Percentiles rank a stretch among this genome's conserved stretches.
These are phyloP conservation scores for Vanderwaltozyma yarrowii DNA, from an alignment of 805 yeast genomes.

Conservation along the genomic window DNA sequence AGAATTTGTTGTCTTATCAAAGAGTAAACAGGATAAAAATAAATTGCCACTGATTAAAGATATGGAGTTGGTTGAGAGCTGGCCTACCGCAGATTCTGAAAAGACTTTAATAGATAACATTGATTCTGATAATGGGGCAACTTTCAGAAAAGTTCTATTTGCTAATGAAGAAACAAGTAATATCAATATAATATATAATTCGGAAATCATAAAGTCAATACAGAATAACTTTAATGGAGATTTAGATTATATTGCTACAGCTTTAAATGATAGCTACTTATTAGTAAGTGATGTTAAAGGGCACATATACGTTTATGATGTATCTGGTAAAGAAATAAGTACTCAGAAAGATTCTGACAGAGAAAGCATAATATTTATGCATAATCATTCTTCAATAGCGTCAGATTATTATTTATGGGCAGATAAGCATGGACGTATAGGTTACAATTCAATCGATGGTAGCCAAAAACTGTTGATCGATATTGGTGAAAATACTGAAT, in stretches of 20 bases:
- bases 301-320: not conserved
- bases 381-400: conserved; percentile 7
- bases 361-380: conserved; percentile 8
- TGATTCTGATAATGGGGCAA: not conserved
- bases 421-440: conserved; percentile 11
- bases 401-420: conserved; percentile 11
- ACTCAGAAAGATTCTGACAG: not conserved
- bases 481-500: not conserved
- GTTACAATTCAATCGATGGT: conserved; percentile 3
- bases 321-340: not conserved
- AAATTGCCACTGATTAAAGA: not conserved
- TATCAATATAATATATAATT: not conserved
- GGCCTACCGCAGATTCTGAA: not conserved
- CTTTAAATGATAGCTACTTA: not conserved
- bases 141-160: not conserved
- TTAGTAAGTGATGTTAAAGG: not conserved
- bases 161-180: not conserved
- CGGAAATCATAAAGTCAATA: not conserved
- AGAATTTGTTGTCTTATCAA: conserved; percentile 1
- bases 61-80: not conserved
- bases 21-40: conserved; percentile 1
- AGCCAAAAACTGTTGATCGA: conserved; percentile 1
- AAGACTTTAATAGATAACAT: not conserved
- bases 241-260: not conserved
- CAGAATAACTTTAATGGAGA: too few relatives aligned